Base-by-base conservation (phyloP, 106 monocot species). In the Acanthochlamys bracteata region DNA sequence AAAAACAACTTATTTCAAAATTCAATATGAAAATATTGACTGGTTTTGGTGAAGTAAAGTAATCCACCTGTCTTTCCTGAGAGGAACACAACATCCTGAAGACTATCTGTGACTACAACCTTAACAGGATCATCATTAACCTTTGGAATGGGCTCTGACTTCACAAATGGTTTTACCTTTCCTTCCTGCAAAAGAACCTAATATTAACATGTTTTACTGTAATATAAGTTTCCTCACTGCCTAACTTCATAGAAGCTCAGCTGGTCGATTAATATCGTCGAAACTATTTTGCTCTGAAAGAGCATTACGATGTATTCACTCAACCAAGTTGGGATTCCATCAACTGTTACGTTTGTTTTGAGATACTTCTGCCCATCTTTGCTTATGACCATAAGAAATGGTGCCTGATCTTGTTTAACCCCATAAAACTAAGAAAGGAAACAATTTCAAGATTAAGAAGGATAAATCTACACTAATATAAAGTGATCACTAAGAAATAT, bases 131-230 rank as follows among this genome's bases (percentile, higher is more conserved):
- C 80, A 74, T 89, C 45, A 26, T 93, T 89, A 51, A 66, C 78
- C 42, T 93, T 85, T 22, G 93, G 93, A 66, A 89, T 85, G 42
- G 93, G 82, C 60, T 85, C 93, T 24, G 93, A 93, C 70, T 85
- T 93, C 64, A 1, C 77, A 45, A 67, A 85, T 24, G 77, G 75
- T 53, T 70, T 74, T 63, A 85, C 70, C 55, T 62, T 89, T 9
- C 89, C 93, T 54, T 76, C 93, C 93, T 93, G 78, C 33, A 26
- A n/a, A n/a, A n/a, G n/a, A n/a, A n/a, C n/a, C n/a, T n/a, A n/a
- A n/a, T n/a, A n/a, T n/a, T n/a, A n/a, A n/a, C n/a, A n/a, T n/a
- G n/a, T n/a, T n/a, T n/a, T n/a, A n/a, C n/a, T n/a, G n/a, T n/a
- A n/a, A n/a, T n/a, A n/a, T n/a, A n/a, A n/a, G n/a, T n/a, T n/a